Evolutionary conservation across 2,329 filamentous ascomycete species (phyloP).

Genomic region (Xylogone sp.): DNA sequence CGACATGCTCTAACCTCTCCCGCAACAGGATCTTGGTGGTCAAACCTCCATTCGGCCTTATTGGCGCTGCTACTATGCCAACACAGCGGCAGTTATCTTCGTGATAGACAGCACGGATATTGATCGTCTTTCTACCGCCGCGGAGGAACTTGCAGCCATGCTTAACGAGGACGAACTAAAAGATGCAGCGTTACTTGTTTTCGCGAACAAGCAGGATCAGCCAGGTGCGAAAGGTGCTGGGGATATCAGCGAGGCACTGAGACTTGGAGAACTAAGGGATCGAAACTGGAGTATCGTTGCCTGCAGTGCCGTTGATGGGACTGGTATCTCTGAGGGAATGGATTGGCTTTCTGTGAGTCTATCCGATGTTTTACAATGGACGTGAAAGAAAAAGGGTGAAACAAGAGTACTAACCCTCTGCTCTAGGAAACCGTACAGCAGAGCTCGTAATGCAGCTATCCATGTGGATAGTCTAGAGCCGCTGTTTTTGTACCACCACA

Average conservation of each 20-base stretch:
- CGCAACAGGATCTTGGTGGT: conserved; percentile 79
- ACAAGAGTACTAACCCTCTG: neutral
- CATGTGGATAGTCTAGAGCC: conserved; percentile 1
- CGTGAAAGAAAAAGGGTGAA: too few relatives aligned
- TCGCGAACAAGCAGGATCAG: conserved; percentile 99
- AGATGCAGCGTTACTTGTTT: conserved; percentile 88
- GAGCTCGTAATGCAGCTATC: conserved; percentile 18
- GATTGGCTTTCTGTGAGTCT: conserved; percentile 76
- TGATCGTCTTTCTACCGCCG: conserved; percentile 85
- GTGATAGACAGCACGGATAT: conserved; percentile 98
- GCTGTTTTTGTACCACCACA: conserved; percentile 14
- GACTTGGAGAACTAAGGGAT: conserved; percentile 85
- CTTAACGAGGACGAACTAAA: conserved; percentile 94
- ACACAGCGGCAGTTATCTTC: conserved; percentile 97
- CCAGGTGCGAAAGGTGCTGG: conserved; percentile 94
- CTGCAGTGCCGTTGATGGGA: conserved; percentile 92
- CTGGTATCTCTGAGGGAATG: conserved; percentile 95
- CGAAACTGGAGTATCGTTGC: conserved; percentile 99
- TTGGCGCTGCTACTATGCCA: conserved; percentile 99
- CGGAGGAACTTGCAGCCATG: conserved; percentile 92
- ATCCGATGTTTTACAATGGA: neutral
- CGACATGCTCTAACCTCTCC: conserved; percentile 1
- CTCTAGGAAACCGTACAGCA: conserved; percentile 31
- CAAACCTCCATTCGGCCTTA: conserved; percentile 99
- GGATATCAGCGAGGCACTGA: conserved; percentile 92